Evolutionary conservation across 1,139 yeast genomes (phyloP).

Genomic region (Starmera stellimalicola): DNA sequence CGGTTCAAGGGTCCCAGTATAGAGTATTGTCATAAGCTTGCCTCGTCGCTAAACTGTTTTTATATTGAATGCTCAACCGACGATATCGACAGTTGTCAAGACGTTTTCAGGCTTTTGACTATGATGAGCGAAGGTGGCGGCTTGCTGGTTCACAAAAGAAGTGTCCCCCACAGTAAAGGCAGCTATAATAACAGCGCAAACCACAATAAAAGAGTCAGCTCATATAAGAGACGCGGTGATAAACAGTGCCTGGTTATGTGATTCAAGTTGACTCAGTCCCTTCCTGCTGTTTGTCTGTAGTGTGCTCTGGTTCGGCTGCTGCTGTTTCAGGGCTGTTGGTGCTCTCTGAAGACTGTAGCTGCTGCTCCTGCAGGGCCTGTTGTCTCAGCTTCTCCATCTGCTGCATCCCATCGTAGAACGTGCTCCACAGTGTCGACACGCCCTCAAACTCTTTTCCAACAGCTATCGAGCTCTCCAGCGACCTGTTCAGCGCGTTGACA

Average conservation of each 20-base stretch:
- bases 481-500: constrained; percentile 38
- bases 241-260: neutral
- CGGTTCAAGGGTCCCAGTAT: constrained; percentile 6
- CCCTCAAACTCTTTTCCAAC: constrained; percentile 47
- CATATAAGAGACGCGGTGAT: neutral
- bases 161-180: too few species aligned
- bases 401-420: constrained; percentile 33
- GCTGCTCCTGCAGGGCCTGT: too few species aligned
- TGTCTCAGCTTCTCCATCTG: constrained; percentile 12
- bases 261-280: neutral
- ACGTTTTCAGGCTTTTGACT: constrained; percentile 13
- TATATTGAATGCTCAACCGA: constrained; percentile 16
- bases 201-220: neutral
- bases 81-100: constrained; percentile 10
- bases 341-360: neutral
- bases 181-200: too few species aligned
- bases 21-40: constrained; percentile 9
- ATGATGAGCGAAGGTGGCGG: constrained; percentile 7
- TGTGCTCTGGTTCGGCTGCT: neutral
- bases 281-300: neutral
- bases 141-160: too few species aligned
- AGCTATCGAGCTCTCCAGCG: constrained; percentile 40
- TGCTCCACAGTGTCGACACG: constrained; percentile 40
- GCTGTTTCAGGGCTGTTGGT: neutral
- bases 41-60: constrained; percentile 8